Evolutionary conservation across 2,329 filamentous ascomycete species (phyloP), one percentile per base, ranked within the genome.

Genomic region (Didymella exigua): DNA sequence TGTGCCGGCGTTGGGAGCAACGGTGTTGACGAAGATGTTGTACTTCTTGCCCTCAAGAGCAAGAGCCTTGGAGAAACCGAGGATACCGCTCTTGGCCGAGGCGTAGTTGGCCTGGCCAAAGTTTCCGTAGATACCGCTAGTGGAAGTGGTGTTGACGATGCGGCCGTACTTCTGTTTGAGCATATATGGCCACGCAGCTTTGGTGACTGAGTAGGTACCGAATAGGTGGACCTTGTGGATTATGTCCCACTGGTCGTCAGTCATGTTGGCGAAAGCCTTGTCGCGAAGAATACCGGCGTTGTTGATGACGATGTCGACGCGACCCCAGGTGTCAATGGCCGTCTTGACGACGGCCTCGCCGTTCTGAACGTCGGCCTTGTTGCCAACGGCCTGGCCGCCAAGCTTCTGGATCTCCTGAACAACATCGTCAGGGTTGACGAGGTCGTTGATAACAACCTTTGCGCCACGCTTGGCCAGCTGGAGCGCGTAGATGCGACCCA

Each of bases 71-170:
- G 93, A 96, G 82, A 99, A 91, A 58, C 95, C 95, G 36, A 99
- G 88, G 63, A 99, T 98, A 78, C 91, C 95, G 65, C 60, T 75
- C 62, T 76, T 77, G 34, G 78, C 73, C 41, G 93, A 91, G 59
- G 95, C 85, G 77, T 99, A 99, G 84, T 99, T 99, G 70, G 93
- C 91, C 79, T 99, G 95, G 60, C 95, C 95, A 75, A 99, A 99
- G 84, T 97, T 99, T 67, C 95, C 95, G 75, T 99, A 99, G 77
- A 99, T 96, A 78, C 95, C 95, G 68, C 90, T 96, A 43, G 95
- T 98, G 30, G 91, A 96, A 34, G 95, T 95, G 42, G 95, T 99
- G 84, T 99, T 99, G 72, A 99, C 83, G 58, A 99, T 87, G 70
- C 95, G 91, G 65, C 95, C 95, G 71, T 97, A 99, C 83, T 97